Base-by-base conservation (phyloP, 768 basidiomycete genomes). In the Brasilioporus rufonigricans region DNA sequence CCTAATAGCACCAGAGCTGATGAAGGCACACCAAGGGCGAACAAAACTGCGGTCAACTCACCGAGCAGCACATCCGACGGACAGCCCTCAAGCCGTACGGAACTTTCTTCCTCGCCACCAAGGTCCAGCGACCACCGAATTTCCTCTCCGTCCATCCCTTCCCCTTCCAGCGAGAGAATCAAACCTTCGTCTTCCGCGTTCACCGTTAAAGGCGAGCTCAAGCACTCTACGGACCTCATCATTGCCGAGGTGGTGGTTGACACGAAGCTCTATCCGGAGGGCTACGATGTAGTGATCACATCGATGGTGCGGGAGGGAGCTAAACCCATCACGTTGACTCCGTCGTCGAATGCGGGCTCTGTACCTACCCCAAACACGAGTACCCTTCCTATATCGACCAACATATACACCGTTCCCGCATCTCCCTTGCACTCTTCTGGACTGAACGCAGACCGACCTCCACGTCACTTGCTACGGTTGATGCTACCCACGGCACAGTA, bases 401-500 rank as follows among this genome's bases (percentile, higher is more conserved):
- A 78, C 5, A 74, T 94, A 14, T 81, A 90, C 65, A 88, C 87
- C 1, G 80, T 96, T 50, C 92, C 95, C 0, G 82, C 86, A 2
- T 93, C 92, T 21, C 83, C 92, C 12, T 73, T 91, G 53, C 90
- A 89, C 61, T 89, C 91, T 21, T 86, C 89, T 35, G 80, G 76
- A 26, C 75, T 86, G 35, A 81, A 83, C 53, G 66, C 70, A 18
- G 78, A 79, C 56, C 70, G 71, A 32, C 76, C 81, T 9, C 77
- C 78, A 3, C 80, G 92, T 43, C 93, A 97, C 71, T 71, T 97
- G 44, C 59, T 98, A 14, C 78, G 91, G 46, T 62, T 98, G 48
- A 83, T 80, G 36, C 71, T 97, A 18, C 94, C 94, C 3, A 96
- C 92, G 2, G 86, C 90, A 19, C 87, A 86, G 57, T 91, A 85